Conservation (phyloP, 805 yeast genomes). For the Metschnikowia bowlesiae region DNA sequence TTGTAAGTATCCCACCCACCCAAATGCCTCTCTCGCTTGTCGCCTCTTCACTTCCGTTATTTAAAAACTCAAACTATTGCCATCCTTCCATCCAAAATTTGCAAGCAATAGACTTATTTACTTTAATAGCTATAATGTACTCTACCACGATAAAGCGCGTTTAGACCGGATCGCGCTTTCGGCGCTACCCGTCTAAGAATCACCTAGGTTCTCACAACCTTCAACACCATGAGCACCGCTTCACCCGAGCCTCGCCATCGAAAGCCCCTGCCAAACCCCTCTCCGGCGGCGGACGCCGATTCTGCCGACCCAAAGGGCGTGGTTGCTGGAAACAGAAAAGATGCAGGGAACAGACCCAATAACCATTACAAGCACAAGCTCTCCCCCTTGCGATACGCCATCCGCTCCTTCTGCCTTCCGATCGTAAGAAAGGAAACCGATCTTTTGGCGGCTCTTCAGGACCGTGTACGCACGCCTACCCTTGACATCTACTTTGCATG, state of each 20-base stretch:
- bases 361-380: constrained; percentile 60
- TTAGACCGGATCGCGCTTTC: background rate
- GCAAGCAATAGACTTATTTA: background rate
- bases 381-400: constrained; percentile 48
- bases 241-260: background rate
- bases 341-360: constrained; percentile 71
- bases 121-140: background rate
- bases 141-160: background rate
- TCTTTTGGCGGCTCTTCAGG: constrained; percentile 55
- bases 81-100: background rate
- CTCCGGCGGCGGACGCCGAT: background rate
- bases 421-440: constrained; percentile 62
- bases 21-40: background rate
- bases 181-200: background rate
- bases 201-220: background rate
- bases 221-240: background rate
- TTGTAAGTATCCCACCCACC: constrained; percentile 16
- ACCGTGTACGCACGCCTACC: constrained; percentile 38
- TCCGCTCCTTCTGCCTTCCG: constrained; percentile 54
- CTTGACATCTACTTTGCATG: constrained; percentile 78
- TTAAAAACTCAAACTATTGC: background rate
- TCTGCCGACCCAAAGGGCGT: background rate
- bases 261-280: background rate
- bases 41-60: background rate
- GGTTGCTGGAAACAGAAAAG: constrained; percentile 24